Conservation (phyloP, 2,329 filamentous ascomycete species). For the Aspergillus floridensis region DNA sequence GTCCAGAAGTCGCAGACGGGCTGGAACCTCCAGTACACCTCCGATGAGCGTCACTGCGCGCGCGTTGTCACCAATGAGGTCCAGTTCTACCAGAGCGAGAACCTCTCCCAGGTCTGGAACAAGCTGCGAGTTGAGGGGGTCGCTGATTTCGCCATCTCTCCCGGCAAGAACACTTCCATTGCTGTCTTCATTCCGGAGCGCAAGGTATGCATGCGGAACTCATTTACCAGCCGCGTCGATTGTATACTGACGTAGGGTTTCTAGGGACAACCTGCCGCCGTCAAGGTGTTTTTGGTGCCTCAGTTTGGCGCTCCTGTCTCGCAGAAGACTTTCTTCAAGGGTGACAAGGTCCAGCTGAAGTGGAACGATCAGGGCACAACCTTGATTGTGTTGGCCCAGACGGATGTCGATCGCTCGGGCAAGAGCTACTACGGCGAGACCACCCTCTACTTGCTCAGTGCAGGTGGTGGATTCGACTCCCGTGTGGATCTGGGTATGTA, state of each 20-base stretch:
- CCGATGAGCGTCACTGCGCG: constrained; percentile 89
- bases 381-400: constrained; percentile 91
- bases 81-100: constrained; percentile 88
- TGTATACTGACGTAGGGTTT: constrained; percentile 2
- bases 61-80: constrained; percentile 95
- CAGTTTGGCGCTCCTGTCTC: constrained; percentile 79
- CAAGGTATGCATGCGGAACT: constrained; percentile 63
- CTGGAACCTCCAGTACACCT: constrained; percentile 96
- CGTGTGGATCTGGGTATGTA: constrained; percentile 69
- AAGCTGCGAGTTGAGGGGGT: constrained; percentile 92
- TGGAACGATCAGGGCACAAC: constrained; percentile 94
- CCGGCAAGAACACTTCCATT: constrained; percentile 84
- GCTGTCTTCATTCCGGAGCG: constrained; percentile 94
- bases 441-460: constrained; percentile 89
- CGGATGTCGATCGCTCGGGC: constrained; percentile 95
- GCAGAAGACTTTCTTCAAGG: constrained; percentile 99
- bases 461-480: constrained; percentile 88
- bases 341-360: constrained; percentile 97
- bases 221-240: neutral
- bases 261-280: constrained; percentile 88
- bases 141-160: constrained; percentile 81
- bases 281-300: constrained; percentile 92
- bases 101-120: constrained; percentile 87
- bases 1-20: constrained; percentile 94
- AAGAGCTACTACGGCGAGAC: constrained; percentile 99